Base-by-base conservation (phyloP, 2,329 filamentous ascomycete genomes). In the Apiospora rasikravindrae region DNA sequence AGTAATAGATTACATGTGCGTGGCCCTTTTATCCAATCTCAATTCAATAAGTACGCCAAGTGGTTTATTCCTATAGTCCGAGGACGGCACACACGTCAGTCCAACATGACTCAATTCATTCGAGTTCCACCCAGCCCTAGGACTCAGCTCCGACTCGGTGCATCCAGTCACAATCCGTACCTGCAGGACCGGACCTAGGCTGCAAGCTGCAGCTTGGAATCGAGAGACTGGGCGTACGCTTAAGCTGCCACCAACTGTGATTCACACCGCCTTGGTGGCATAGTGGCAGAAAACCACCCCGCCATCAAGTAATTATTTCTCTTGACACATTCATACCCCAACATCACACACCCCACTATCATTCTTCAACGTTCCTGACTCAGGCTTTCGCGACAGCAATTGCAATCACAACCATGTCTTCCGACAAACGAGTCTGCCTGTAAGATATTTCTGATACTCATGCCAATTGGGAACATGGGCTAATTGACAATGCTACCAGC, bases 391-490 rank as follows among this genome's bases (percentile, higher is more conserved):
- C 51, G 22, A 57, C 51, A 33, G 5, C 51, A 33, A 57, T 33
- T 33, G 51, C 51, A 57, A 57, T 8, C 51, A 7, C 51, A 45
- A 47, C 13, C 44, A 69, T 53, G 42, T 74, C 74, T 73, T 72
- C 74, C 40, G 74, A 74, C 7, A 73, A 73, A 47, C 74, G 74
- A 40, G 74, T 75, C 69, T 75, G 74, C 70, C 72, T 75, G 73
- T 74, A 47, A 64, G 69, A 44, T 3, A 33, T 29, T 16, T 10
- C n/a, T 33, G 29, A 26, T 70, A 6, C 29, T 24, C 37, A 10
- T 37, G 22, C 26, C 2, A 57, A 57, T 22, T 33, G 26, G 26
- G 1, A 57, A 26, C 26, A 2, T 57, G 26, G 51, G 47, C 37
- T 70, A 61, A 70, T 53, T 69, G 26, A 2, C n/a, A n/a, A n/a